These are phyloP conservation scores for Penicillium sp. DNA, from an alignment of 2,329 filamentous ascomycete genomes.

Conservation along the genomic window DNA sequence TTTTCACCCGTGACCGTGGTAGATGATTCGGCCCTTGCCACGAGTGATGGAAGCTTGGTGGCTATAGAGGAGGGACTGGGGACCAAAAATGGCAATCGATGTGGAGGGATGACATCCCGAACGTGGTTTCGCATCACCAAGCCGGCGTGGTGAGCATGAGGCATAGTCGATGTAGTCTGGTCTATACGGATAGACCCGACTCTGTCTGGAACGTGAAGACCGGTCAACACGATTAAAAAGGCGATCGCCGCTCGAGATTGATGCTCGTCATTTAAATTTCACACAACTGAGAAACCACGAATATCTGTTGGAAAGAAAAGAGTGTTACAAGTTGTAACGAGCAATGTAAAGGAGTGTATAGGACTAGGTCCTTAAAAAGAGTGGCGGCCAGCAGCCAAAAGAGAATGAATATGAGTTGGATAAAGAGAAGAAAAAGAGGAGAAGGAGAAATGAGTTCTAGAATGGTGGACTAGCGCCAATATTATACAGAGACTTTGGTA, in stretches of 20 bases:
- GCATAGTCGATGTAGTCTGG: conserved; percentile 13
- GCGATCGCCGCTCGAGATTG: conserved; percentile 1
- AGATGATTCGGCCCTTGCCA: conserved; percentile 26
- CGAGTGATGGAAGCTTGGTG: conserved; percentile 24
- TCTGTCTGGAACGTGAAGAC: conserved; percentile 5
- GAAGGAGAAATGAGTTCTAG: conserved; percentile 23
- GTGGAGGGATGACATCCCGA: conserved; percentile 27
- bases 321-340: neutral
- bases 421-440: conserved; percentile 20
- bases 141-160: conserved; percentile 28
- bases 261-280: conserved; percentile 10
- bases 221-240: conserved; percentile 5
- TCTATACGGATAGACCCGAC: neutral
- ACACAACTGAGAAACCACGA: conserved; percentile 2
- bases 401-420: conserved; percentile 16
- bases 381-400: conserved; percentile 26
- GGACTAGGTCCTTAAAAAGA: conserved; percentile 24
- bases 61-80: conserved; percentile 9
- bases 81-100: conserved; percentile 25
- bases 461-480: conserved; percentile 12
- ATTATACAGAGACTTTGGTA: conserved; percentile 3
- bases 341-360: conserved; percentile 2
- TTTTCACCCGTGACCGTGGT: conserved; percentile 49
- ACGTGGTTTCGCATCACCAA: conserved; percentile 21
- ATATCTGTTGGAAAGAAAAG: neutral